phyloP scores from a whole-genome alignment of 176 grass and related monocot species.

The Poa pratensis region DNA sequence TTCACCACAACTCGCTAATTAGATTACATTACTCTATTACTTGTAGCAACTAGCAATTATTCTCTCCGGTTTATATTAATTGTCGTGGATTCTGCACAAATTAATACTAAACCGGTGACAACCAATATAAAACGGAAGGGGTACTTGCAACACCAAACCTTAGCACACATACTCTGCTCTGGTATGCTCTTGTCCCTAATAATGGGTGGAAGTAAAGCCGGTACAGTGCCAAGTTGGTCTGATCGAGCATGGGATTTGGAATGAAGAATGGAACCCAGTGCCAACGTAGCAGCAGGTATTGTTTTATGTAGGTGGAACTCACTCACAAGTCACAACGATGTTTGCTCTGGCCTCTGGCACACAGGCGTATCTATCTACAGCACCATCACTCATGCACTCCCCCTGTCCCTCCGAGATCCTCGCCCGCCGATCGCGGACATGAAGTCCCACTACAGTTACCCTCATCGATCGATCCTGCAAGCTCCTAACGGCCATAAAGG shows the following conservation, averaged over 20 bases:
- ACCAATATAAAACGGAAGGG: too few relatives aligned
- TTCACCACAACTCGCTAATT: neutral
- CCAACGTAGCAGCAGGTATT: too few relatives aligned
- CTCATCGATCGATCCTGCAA: neutral
- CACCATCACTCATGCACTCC: neutral
- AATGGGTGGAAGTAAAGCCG: neutral
- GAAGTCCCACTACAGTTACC: neutral
- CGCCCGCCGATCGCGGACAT: neutral
- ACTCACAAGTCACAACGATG: slow-evolving; percentile 1
- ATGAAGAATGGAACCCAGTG: neutral
- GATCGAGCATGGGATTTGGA: neutral
- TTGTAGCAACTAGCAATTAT: too few relatives aligned
- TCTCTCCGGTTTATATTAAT: too few relatives aligned
- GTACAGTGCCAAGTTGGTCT: slow-evolving; percentile 5
- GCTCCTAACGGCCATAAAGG: slow-evolving; percentile 27
- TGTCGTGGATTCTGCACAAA: too few relatives aligned
- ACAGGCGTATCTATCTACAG: slow-evolving; percentile 10
- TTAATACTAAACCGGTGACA: too few relatives aligned
- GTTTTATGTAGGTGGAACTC: neutral
- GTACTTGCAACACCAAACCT: neutral
- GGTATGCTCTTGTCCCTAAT: neutral
- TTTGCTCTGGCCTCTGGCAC: slow-evolving; percentile 40
- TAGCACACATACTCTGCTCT: neutral
- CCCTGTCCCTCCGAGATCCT: slow-evolving; percentile 11
- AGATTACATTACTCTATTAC: neutral